Conservation (phyloP, 1,139 yeast genomes). For the Suhomyces kunorum region DNA sequence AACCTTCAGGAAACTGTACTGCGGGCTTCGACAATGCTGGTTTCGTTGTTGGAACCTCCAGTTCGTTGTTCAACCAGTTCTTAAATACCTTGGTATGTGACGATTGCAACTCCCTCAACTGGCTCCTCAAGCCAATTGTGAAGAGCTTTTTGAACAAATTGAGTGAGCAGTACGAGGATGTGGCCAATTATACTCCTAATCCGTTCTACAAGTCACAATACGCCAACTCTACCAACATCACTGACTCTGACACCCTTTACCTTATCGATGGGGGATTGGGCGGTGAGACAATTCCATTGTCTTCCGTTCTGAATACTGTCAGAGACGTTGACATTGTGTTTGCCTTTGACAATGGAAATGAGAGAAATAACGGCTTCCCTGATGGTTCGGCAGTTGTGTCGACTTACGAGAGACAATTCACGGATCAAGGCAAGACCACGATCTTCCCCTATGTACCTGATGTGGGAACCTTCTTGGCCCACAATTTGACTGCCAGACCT, state of each 20-base stretch:
- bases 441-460: constrained; percentile 90
- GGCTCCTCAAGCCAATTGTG: constrained; percentile 49
- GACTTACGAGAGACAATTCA: constrained; percentile 72
- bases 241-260: constrained; percentile 35
- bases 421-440: constrained; percentile 59
- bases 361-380: constrained; percentile 41
- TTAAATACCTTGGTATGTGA: constrained; percentile 57
- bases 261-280: constrained; percentile 48
- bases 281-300: constrained; percentile 40
- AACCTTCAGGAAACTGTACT: constrained; percentile 43
- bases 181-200: constrained; percentile 49
- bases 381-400: constrained; percentile 40
- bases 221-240: constrained; percentile 30
- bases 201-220: constrained; percentile 52
- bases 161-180: constrained; percentile 39
- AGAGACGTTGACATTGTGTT: constrained; percentile 40
- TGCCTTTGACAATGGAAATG: constrained; percentile 45
- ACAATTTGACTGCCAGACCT: constrained; percentile 65
- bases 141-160: constrained; percentile 46
- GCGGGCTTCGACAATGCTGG: constrained; percentile 80
- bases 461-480: constrained; percentile 50
- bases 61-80: constrained; percentile 74
- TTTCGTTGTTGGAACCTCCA: constrained; percentile 73
- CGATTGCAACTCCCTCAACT: constrained; percentile 47
- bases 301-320: constrained; percentile 37